Percentiles rank a stretch among this genome's conserved stretches.
Evolutionary conservation across 495 filamentous ascomycete species (phyloP).

Genomic region (Lichina pygmaea): DNA sequence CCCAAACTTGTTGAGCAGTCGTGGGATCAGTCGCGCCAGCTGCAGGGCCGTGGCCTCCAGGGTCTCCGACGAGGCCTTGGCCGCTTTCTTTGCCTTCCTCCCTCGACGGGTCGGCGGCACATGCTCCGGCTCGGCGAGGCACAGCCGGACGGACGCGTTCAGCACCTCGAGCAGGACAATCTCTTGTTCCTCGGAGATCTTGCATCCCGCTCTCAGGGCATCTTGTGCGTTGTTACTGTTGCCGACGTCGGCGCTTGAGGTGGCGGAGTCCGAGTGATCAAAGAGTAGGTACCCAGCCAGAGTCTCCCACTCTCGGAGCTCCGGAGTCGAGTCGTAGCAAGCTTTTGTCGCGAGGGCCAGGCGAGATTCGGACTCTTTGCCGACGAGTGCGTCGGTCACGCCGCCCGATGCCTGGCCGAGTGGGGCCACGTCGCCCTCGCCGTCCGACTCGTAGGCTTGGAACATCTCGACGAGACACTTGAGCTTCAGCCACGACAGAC

Average conservation of each 20-base stretch:
- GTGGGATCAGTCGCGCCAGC: constrained; percentile 54
- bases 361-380: constrained; percentile 29
- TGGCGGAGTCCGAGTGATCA: constrained; percentile 40
- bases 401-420: constrained; percentile 20
- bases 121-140: constrained; percentile 26
- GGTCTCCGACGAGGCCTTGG: constrained; percentile 30
- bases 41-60: constrained; percentile 49
- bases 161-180: constrained; percentile 66
- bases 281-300: constrained; percentile 75
- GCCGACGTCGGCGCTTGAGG: constrained; percentile 19
- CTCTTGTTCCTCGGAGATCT: constrained; percentile 54
- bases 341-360: constrained; percentile 65
- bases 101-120: constrained; percentile 23
- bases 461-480: constrained; percentile 73
- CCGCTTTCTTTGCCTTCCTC: constrained; percentile 31
- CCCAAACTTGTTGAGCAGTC: constrained; percentile 73
- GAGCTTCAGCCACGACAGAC: constrained; percentile 63
- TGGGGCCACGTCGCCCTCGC: constrained; percentile 16
- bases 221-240: constrained; percentile 21
- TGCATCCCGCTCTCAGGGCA: constrained; percentile 35
- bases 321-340: constrained; percentile 53
- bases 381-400: constrained; percentile 5
- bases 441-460: constrained; percentile 41
- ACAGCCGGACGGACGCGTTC: constrained; percentile 44
- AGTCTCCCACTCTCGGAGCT: constrained; percentile 65